Evolutionary conservation across 257 asterid genomes (phyloP), one percentile per base, ranked within the genome.

Genomic region (Capsicum rhomboideum): DNA sequence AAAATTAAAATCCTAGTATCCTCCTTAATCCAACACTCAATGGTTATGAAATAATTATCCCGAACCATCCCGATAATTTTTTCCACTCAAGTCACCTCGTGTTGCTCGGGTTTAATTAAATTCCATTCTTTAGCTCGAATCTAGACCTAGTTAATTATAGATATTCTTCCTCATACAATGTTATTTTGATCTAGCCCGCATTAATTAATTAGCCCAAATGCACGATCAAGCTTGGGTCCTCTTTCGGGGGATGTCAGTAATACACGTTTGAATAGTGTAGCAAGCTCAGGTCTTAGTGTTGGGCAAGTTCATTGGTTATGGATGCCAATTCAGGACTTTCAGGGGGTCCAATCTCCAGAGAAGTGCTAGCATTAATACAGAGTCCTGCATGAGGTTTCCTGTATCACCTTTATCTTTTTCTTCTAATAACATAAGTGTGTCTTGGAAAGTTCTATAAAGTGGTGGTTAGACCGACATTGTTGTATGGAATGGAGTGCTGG

Each of bases 301-400:
- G 98, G 98, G 98, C 96, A 49, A 97, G 98, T 91, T 97, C 99
- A 79, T 85, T 95, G 89, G 99, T 97, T 69, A 97, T 98, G 8
- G 99, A 95, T 91, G 97, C 98, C 52, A 97, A 97, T 88, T 97
- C 99, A 6, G 98, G 95, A 63, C 96, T 93, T 82, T 93, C 99
- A 9, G 96, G 93, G 34, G 98, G 97, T 80, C 98, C 97, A 90
- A 91, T 84, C 87, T 93, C 66, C 99, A 93, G 88, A 91, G 97
- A 91, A 97, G 98, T 88, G 98, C 94, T 37, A 96, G 99, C 89
- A 85, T 89, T 67, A 96, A 96, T 84, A 92, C 96, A 1, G 99
- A 97, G 52, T 93, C 97, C 64, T 95, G 95, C 87, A 91, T 93
- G 98, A 92, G 98, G 49, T 86, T 97, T 88, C 99, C 99, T 59